Percentiles rank a stretch among this genome's conserved stretches.
These are phyloP conservation scores for Aurantiochytrium sp. DNA, from an alignment of 108 stramenopile genomes.

Conservation along the genomic window DNA sequence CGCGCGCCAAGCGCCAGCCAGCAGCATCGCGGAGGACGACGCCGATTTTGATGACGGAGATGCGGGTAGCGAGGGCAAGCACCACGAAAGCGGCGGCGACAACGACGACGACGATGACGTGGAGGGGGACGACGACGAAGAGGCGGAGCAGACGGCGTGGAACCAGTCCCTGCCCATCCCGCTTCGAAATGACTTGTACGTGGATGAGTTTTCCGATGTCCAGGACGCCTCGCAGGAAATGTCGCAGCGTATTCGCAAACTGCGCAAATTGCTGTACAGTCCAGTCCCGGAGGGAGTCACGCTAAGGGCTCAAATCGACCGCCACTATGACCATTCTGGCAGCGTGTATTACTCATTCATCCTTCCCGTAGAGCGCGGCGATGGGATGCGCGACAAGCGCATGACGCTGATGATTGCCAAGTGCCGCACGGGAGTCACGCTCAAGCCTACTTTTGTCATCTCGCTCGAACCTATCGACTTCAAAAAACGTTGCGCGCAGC, in stretches of 20 bases:
- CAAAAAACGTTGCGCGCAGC: not conserved
- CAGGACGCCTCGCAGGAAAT: not conserved
- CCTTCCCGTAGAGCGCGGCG: not conserved
- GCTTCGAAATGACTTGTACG: not conserved
- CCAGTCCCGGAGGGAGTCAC: slow-evolving; percentile 28
- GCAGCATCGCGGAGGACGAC: not conserved
- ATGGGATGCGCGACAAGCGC: slow-evolving; percentile 20
- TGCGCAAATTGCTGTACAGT: not conserved
- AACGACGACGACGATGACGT: not conserved
- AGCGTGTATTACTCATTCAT: slow-evolving; percentile 17
- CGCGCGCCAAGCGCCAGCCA: no score
- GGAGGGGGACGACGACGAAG: not conserved
- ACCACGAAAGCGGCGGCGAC: not conserved
- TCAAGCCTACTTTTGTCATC: slow-evolving; percentile 3
- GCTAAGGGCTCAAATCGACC: not conserved
- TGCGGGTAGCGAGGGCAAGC: no score
- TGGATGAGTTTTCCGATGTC: slow-evolving; percentile 7
- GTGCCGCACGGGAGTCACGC: not conserved
- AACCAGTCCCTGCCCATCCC: not conserved
- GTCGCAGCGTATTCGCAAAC: not conserved
- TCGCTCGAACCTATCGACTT: slow-evolving; percentile 23
- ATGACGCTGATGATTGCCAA: slow-evolving; percentile 29
- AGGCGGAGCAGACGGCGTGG: not conserved
- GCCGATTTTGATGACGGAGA: not conserved
- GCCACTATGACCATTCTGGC: slow-evolving; percentile 4